A percentile compares a stretch with the other conserved stretches of the same genome.
phyloP scores from a whole-genome alignment of 164 flowering plant genomes.

The Liquidambar formosana region DNA sequence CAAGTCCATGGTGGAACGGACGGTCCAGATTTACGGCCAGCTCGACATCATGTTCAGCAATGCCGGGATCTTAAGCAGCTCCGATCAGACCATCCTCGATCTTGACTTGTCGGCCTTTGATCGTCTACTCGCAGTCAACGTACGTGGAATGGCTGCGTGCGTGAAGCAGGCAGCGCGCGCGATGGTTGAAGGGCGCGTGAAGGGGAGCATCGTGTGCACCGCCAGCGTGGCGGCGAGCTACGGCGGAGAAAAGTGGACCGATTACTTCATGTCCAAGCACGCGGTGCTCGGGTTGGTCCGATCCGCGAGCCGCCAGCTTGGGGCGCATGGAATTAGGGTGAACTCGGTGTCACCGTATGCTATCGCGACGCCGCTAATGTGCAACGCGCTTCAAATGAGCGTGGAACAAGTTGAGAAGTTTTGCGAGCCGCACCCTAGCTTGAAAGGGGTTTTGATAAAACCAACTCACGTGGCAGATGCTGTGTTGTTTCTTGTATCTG shows the following conservation, averaged over 20 bases:
- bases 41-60: constrained; percentile 54
- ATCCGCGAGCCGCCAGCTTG: constrained; percentile 40
- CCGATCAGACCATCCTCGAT: constrained; percentile 29
- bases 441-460: constrained; percentile 33
- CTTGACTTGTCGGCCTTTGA: constrained; percentile 33
- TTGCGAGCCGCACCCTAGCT: background rate
- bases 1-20: constrained; percentile 23
- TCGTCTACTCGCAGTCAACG: constrained; percentile 31
- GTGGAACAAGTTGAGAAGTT: constrained; percentile 24
- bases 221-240: constrained; percentile 33
- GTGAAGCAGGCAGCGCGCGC: constrained; percentile 58
- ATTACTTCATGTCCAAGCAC: constrained; percentile 49
- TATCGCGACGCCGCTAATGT: constrained; percentile 36
- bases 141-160: constrained; percentile 41
- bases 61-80: constrained; percentile 23
- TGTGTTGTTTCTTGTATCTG: constrained; percentile 47
- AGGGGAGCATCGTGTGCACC: constrained; percentile 50
- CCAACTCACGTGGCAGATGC: constrained; percentile 50
- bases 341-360: constrained; percentile 50
- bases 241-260: constrained; percentile 10
- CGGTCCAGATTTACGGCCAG: constrained; percentile 28
- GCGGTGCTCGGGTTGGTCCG: constrained; percentile 53
- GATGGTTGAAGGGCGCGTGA: constrained; percentile 39
- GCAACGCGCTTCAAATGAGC: background rate
- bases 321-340: constrained; percentile 47